Base-by-base conservation (phyloP, 345 rosid genomes). In the Nephelium lappaceum region DNA sequence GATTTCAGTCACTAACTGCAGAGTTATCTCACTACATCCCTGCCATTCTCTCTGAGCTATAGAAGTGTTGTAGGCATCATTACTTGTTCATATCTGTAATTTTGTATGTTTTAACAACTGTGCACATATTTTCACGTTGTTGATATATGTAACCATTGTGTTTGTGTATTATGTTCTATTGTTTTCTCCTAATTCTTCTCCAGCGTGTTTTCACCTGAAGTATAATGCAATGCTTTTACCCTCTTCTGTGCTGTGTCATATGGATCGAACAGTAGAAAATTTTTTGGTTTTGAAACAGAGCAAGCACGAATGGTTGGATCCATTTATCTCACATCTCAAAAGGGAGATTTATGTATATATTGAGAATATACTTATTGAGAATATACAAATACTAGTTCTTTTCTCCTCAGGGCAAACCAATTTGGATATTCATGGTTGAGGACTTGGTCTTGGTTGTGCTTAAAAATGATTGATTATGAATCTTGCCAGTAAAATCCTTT, bases 1-100 rank as follows among this genome's bases (percentile, higher is more conserved):
- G 99, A 60, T 97, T 97, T 80, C 99, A 97, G 84, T 94, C 99
- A 36, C 98, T 96, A 38, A 93, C 99, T 1, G 99, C 99, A 15
- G 98, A 93, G 80, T 85, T 96, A 76, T 94, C 98, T 36, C 99
- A 94, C 84, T 96, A 94, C 88, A 96, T 96, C 69, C 99, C 98
- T 8, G 98, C 99, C 61, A 96, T 96, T 84, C 97, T 96, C 78
- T 94, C 99, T 1, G 98, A 94, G 86, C 97, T 94, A 77, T 96
- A 83, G 89, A 43, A 11, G 5, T 43, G 47, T 51, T 77, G 77
- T 16, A 47, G 43, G 63, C 39, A 39, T 60, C 51, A 7, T 45
- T 38, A 49, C 71, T 62, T 69, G 69, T 76, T 3, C 15, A 11
- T 27, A 8, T 53, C 36, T 76, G 53, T 76, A 53, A 8, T 76